Evolutionary conservation across 495 filamentous ascomycete species (phyloP), one percentile per base, ranked within the genome.

Genomic region (Penicillium simplicissimum): DNA sequence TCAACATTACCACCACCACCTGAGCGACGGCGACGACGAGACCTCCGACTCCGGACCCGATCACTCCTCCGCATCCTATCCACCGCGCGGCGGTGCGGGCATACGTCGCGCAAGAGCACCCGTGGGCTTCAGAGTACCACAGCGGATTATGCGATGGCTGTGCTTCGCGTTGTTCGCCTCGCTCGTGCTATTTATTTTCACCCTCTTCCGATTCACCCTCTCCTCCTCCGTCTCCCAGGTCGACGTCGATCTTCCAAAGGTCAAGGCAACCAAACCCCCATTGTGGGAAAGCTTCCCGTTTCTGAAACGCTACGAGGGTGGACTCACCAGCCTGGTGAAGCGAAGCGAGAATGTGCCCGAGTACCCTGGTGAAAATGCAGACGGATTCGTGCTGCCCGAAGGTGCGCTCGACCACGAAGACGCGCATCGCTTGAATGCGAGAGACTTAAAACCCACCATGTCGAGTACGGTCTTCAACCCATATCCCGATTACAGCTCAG

Each of bases 251-350:
- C 71, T 83, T 59, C 71, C 69, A 52, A 71, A 69, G 47, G 81
- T 82, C 45, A 79, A 81, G 4, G 73, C 84, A 4, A 73, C 81
- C 0, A 81, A 84, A 48, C 89, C 90, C n/a, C 85, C 85, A 4
- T 71, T 78, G 48, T 97, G 93, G 93, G 90, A 96, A 69, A 79
- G 78, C 5, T 97, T 96, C 70, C 85, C 85, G 1, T 92, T 95
- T 69, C 74, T 97, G 58, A 87, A 82, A 49, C 81, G 92, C 56
- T 97, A 97, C 71, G 89, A 95, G 71, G 93, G 93, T 15, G 93
- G 93, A 0, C 79, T 97, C 48, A 79, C 84, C 60, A 86, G 79
- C 2, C 65, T 96, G 60, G 84, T 90, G 0, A 71, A 84, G 8
- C 78, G 86, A 47, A 68, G 73, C 15, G 76, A 88, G 11, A 91